A percentile compares a stretch with the other conserved stretches of the same genome.
These are phyloP conservation scores for Escovopsis weberi DNA, from an alignment of 2,329 filamentous ascomycete genomes.

Conservation along the genomic window DNA sequence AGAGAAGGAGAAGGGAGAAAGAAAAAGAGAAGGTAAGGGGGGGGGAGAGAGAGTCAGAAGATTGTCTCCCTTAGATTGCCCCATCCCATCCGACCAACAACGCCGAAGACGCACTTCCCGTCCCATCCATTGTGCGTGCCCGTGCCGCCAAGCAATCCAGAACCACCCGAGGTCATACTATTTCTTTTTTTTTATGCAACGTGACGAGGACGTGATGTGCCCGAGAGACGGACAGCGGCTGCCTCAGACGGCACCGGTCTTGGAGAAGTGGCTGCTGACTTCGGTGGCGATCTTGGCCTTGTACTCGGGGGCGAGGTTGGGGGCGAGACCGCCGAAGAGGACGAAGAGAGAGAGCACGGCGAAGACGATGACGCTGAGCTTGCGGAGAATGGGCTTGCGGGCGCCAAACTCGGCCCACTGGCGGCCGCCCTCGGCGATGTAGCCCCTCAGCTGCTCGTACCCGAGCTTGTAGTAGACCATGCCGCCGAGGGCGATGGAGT, in stretches of 20 bases:
- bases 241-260: conserved; percentile 10
- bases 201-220: too few species aligned
- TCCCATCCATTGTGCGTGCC: too few species aligned
- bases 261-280: conserved; percentile 35
- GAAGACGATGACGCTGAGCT: conserved; percentile 54
- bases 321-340: conserved; percentile 53
- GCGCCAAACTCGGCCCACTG: conserved; percentile 79
- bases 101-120: conserved; percentile 5
- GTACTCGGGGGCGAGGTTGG: conserved; percentile 41
- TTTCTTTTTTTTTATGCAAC: too few species aligned
- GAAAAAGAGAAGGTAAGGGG: neutral
- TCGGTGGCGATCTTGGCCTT: conserved; percentile 34
- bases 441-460: conserved; percentile 68
- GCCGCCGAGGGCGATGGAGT: conserved; percentile 63
- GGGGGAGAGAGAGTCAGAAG: conserved; percentile 11
- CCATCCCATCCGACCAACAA: conserved; percentile 15
- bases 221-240: neutral
- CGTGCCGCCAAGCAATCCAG: too few species aligned
- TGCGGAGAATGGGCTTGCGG: conserved; percentile 61
- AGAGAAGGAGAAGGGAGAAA: too few species aligned
- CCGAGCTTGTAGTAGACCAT: conserved; percentile 78
- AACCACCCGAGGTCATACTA: too few species aligned
- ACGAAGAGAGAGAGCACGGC: conserved; percentile 52
- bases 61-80: conserved; percentile 16
- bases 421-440: conserved; percentile 55